These are phyloP conservation scores for Aspergillus asperescens DNA, from an alignment of 495 filamentous ascomycete genomes.

Conservation along the genomic window DNA sequence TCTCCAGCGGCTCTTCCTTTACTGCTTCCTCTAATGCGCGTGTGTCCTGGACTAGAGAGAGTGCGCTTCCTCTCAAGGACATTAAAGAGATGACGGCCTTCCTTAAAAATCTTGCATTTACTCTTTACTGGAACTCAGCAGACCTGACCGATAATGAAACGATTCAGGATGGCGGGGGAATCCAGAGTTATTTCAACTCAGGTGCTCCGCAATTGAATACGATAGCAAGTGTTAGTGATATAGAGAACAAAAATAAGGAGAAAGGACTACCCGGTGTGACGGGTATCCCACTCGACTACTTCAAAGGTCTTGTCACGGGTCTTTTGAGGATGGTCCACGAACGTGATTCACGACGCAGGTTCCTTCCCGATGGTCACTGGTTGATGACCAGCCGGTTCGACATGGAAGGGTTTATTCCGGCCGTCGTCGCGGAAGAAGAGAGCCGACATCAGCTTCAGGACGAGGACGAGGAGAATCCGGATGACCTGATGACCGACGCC, in stretches of 20 bases:
- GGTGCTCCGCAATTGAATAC: conserved; percentile 17
- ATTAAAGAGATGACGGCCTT: conserved; percentile 73
- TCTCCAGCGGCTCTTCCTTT: conserved; percentile 40
- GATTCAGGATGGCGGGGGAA: conserved; percentile 40
- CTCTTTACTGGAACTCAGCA: conserved; percentile 76
- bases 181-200: conserved; percentile 54
- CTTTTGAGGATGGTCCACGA: conserved; percentile 86
- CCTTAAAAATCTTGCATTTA: conserved; percentile 88
- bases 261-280: conserved; percentile 52
- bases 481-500: conserved; percentile 31
- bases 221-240: conserved; percentile 28
- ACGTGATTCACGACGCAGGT: conserved; percentile 83
- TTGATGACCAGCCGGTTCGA: conserved; percentile 89
- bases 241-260: conserved; percentile 33
- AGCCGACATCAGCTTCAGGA: conserved; percentile 62
- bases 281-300: conserved; percentile 71
- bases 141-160: conserved; percentile 56
- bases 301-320: conserved; percentile 76
- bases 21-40: conserved; percentile 30
- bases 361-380: conserved; percentile 81
- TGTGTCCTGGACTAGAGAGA: conserved; percentile 54
- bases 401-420: conserved; percentile 82
- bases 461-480: conserved; percentile 48
- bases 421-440: conserved; percentile 86
- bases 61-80: conserved; percentile 63